These are phyloP conservation scores for Colletotrichum agaves DNA, from an alignment of 2,329 filamentous ascomycete species.

Conservation along the genomic window DNA sequence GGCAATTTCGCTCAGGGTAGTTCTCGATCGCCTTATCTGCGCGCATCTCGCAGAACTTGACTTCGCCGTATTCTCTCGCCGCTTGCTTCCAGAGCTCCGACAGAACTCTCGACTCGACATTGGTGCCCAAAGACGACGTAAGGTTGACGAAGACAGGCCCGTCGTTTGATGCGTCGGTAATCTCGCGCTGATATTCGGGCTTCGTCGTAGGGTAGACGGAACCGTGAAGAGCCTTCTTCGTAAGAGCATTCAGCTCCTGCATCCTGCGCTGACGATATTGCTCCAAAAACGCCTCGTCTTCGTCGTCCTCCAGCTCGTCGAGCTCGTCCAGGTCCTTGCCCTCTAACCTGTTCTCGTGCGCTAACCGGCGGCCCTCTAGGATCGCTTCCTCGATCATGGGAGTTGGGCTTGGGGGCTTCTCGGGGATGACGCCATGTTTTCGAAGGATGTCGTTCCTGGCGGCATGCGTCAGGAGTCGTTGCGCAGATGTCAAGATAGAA, in stretches of 20 bases:
- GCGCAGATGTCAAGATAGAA: conserved; percentile 40
- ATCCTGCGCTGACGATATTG: conserved; percentile 89
- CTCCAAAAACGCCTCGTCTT: conserved; percentile 92
- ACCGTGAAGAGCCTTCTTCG: conserved; percentile 83
- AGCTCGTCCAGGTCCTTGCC: conserved; percentile 95
- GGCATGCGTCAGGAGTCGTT: conserved; percentile 30
- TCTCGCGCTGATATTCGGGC: conserved; percentile 89
- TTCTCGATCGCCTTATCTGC: conserved; percentile 94
- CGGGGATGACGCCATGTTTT: conserved; percentile 96
- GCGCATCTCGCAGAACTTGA: conserved; percentile 98
- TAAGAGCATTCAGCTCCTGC: conserved; percentile 80
- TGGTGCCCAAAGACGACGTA: conserved; percentile 80
- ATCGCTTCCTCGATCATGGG: conserved; percentile 97
- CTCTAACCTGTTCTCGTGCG: conserved; percentile 92
- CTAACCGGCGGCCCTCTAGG: conserved; percentile 81
- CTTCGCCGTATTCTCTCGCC: conserved; percentile 86
- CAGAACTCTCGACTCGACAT: conserved; percentile 85
- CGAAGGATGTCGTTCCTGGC: conserved; percentile 96
- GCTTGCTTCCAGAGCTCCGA: conserved; percentile 88
- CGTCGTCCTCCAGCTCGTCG: conserved; percentile 91
- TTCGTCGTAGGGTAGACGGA: conserved; percentile 95
- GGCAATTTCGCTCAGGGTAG: conserved; percentile 94
- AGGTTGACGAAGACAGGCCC: conserved; percentile 80
- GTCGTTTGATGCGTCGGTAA: conserved; percentile 87
- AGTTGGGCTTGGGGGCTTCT: conserved; percentile 94